Percentiles rank a stretch among this genome's conserved stretches.
phyloP scores from a whole-genome alignment of 495 filamentous ascomycete species.

The Penicillium pancosmium region DNA sequence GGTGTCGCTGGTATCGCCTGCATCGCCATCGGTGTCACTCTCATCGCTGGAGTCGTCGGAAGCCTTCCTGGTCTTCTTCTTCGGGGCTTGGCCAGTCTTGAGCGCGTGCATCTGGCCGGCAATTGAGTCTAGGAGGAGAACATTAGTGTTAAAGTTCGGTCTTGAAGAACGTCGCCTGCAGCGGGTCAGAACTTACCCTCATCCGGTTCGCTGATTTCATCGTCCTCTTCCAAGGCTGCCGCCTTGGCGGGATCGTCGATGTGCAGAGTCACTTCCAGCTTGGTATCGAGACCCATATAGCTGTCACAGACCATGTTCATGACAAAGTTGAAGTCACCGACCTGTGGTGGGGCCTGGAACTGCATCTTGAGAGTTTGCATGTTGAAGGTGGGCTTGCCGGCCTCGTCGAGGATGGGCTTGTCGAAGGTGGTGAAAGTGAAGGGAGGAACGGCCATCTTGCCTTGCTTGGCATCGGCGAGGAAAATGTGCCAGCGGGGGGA shows the following conservation, averaged over 20 bases:
- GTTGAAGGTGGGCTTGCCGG: conserved; percentile 80
- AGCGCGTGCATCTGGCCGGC: conserved; percentile 94
- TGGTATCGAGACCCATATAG: conserved; percentile 89
- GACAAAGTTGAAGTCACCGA: conserved; percentile 87
- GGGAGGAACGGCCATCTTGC: conserved; percentile 92
- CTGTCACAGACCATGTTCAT: conserved; percentile 92
- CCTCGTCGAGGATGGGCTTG: conserved; percentile 74
- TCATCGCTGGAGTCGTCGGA: conserved; percentile 71
- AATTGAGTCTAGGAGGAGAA: conserved; percentile 70
- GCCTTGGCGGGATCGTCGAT: conserved; percentile 92
- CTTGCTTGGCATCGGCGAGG: conserved; percentile 89
- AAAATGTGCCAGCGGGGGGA: conserved; percentile 91
- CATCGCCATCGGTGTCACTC: conserved; percentile 88
- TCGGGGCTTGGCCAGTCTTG: conserved; percentile 65
- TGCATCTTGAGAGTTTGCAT: conserved; percentile 97
- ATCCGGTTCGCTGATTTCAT: conserved; percentile 96
- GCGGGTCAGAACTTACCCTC: conserved; percentile 68
- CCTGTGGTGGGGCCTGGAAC: conserved; percentile 92
- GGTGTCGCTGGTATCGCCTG: conserved; percentile 74
- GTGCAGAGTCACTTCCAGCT: conserved; percentile 81
- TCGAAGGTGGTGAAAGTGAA: conserved; percentile 90
- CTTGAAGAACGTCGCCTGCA: background rate
- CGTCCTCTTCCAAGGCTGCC: conserved; percentile 70
- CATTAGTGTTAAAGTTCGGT: conserved; percentile 28
- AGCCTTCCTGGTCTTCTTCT: conserved; percentile 60